Base-by-base conservation (phyloP, 2,329 filamentous ascomycete genomes). In the Leptographium wingfieldii region DNA sequence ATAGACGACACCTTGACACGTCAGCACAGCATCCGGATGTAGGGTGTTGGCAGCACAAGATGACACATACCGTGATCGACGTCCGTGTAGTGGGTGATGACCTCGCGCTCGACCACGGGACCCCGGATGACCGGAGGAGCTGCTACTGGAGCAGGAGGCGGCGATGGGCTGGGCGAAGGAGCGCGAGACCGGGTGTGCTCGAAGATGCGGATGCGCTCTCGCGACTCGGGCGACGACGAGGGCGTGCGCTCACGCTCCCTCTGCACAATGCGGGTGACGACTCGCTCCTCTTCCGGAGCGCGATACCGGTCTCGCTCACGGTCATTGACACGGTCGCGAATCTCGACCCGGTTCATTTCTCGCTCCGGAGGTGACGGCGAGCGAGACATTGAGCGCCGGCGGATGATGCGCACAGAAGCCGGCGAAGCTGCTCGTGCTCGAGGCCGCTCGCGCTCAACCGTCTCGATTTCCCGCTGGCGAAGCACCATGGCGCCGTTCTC, bases 1-100 rank as follows among this genome's bases (percentile, higher is more conserved):
- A 56, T 72, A 72, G 43, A 81, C 69, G 49, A 80, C 70, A 48
- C 79, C 80, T 83, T 56, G 16, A 10, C 43, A 19, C 35, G 27
- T 60, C 12, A 49, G 31, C 16, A 35, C 4, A 7, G 7, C 31
- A 31, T 53, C 10, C 10, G 11, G 35, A 38, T 22, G 22, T 22
- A 22, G 22, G 22, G 22, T 22, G 10, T 38, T 10, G 7, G 31
- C 31, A 31, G 35, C 5, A 14, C 35, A 12, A 10, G 33, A 2
- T 9, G 33, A 35, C 55, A 71, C 83, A 69, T 77, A 90, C 88
- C 91, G 73, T 95, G 90, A 68, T 95, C 88, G 66, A 95, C 87
- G 68, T 92, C 88, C 61, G 86, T 82, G 70, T 94, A 92, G 73
- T 94, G 89, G 0, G 90, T 95, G 65, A 95, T 92, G 61, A 95